phyloP scores from a whole-genome alignment of 2,329 filamentous ascomycete genomes.

The Neonectria faginata region DNA sequence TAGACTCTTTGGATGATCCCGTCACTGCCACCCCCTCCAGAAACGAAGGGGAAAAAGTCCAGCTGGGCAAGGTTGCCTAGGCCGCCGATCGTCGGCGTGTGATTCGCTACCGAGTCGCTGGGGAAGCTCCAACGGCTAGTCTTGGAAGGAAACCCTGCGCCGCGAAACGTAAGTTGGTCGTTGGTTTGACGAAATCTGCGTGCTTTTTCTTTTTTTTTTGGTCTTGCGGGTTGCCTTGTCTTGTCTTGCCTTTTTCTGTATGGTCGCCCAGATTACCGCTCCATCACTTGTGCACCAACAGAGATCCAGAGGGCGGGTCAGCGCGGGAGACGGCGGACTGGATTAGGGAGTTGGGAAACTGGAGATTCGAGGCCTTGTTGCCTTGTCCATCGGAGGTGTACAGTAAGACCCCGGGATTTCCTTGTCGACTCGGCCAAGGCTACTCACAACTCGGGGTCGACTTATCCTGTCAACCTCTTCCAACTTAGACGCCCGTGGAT shows the following conservation, averaged over 20 bases:
- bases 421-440: neutral
- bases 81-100: conserved; percentile 35
- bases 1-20: conserved; percentile 3
- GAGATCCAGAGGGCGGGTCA: neutral
- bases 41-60: conserved; percentile 16
- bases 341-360: neutral
- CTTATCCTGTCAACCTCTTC: neutral
- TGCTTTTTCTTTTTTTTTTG: neutral
- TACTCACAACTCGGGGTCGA: neutral
- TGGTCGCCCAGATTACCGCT: too few species aligned
- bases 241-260: neutral
- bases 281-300: neutral
- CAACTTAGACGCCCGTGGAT: neutral
- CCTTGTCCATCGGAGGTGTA: neutral
- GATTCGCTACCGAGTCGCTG: conserved; percentile 51
- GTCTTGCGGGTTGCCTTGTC: neutral
- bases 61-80: conserved; percentile 49
- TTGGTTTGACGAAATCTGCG: neutral
- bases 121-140: conserved; percentile 35
- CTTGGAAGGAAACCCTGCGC: conserved; percentile 1
- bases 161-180: neutral
- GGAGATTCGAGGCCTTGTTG: neutral
- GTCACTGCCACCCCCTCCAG: conserved; percentile 14
- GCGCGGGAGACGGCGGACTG: neutral
- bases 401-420: neutral